Conservation (phyloP, 495 filamentous ascomycete species). For the Aspergillus ostianus region DNA sequence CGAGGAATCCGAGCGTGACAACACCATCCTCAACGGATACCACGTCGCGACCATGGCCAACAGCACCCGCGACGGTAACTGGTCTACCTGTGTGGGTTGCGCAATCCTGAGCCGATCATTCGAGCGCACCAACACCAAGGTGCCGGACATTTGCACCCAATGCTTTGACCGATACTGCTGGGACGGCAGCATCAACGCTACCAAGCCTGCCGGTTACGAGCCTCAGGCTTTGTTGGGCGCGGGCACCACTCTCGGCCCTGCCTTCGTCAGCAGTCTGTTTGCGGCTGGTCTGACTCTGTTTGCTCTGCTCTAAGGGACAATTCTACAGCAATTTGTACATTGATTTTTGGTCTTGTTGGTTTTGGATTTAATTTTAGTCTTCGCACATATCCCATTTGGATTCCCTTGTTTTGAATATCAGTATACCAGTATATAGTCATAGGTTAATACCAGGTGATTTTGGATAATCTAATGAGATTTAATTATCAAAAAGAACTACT, state of each 20-base stretch:
- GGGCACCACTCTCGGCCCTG: constrained; percentile 16
- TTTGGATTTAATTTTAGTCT: background rate
- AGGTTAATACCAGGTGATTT: background rate
- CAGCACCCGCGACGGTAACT: constrained; percentile 65
- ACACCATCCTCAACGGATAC: constrained; percentile 81
- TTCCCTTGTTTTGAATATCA: background rate
- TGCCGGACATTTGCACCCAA: constrained; percentile 64
- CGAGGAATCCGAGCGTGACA: constrained; percentile 62
- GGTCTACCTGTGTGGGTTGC: constrained; percentile 81
- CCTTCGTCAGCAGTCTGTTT: constrained; percentile 21
- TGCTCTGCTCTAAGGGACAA: constrained; percentile 19
- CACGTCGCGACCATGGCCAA: constrained; percentile 81
- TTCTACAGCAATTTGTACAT: background rate
- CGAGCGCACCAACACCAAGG: constrained; percentile 59
- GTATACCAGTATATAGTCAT: background rate
- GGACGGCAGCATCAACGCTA: constrained; percentile 37
- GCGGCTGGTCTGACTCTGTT: constrained; percentile 27
- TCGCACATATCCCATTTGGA: background rate
- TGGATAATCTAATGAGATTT: background rate
- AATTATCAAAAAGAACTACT: too few relatives aligned
- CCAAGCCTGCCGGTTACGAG: constrained; percentile 27
- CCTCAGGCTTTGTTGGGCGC: constrained; percentile 25
- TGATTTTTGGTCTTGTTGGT: background rate
- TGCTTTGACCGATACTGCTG: constrained; percentile 89
- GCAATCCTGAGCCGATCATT: constrained; percentile 78